Conservation (phyloP, 352 stramenopile genomes). For the Aphanomyces cochlioides region DNA sequence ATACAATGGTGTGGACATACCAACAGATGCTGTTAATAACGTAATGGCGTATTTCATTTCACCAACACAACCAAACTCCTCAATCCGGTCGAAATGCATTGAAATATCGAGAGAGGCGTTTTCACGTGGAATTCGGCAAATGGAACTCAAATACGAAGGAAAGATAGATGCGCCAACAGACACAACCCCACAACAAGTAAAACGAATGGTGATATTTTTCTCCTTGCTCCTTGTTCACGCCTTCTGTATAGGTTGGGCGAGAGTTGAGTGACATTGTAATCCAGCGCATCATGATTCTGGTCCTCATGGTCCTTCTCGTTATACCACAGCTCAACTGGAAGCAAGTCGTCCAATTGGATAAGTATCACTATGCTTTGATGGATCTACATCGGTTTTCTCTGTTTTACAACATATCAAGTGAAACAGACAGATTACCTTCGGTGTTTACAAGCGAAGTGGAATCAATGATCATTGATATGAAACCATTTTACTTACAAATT, state of each 20-base stretch:
- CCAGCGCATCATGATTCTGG: conserved; percentile 23
- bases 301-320: conserved; percentile 10
- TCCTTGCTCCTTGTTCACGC: neutral
- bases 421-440: too few relatives aligned
- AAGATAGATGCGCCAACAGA: too few relatives aligned
- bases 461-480: too few relatives aligned
- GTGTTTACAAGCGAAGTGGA: too few relatives aligned
- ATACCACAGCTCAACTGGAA: conserved; percentile 2
- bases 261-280: conserved; percentile 27
- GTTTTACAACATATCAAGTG: too few relatives aligned
- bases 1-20: conserved; percentile 18
- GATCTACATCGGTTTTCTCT: conserved; percentile 1
- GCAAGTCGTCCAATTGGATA: neutral
- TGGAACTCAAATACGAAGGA: conserved; percentile 25
- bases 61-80: neutral
- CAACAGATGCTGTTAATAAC: conserved; percentile 1
- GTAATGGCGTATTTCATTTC: conserved; percentile 14
- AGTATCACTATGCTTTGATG: conserved; percentile 9
- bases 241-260: conserved; percentile 1
- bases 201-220: conserved; percentile 23
- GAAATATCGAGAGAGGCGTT: conserved; percentile 10
- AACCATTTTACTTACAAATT: neutral
- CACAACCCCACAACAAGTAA: too few relatives aligned
- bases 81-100: neutral
- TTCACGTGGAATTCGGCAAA: conserved; percentile 21